Conservation (phyloP, 305 asterid species). For the Euphrasia arctica region DNA sequence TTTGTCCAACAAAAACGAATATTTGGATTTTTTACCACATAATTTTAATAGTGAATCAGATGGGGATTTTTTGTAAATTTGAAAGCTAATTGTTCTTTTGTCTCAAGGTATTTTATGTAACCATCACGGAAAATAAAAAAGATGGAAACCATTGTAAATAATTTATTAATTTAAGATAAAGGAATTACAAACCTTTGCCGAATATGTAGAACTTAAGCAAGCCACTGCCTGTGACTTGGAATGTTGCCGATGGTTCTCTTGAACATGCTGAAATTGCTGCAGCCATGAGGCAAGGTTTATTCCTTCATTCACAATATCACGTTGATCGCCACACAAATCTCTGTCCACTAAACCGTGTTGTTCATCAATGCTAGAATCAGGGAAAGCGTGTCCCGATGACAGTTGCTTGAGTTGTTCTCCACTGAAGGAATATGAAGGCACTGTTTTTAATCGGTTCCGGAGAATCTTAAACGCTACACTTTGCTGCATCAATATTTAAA, state of each 20-base stretch:
- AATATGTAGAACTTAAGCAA: constrained; percentile 45
- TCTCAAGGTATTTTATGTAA: too few relatives aligned
- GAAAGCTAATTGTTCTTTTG: too few relatives aligned
- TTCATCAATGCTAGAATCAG: constrained; percentile 39
- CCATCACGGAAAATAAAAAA: too few relatives aligned
- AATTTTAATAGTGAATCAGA: too few relatives aligned
- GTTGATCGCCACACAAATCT: constrained; percentile 42
- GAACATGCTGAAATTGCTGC: constrained; percentile 75
- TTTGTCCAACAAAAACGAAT: too few relatives aligned
- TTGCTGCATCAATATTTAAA: constrained; percentile 64
- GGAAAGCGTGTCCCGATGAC: constrained; percentile 41
- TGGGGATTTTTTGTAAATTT: too few relatives aligned
- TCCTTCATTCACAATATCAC: constrained; percentile 38
- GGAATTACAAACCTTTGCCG: constrained; percentile 53
- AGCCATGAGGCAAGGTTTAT: constrained; percentile 64
- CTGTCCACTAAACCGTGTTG: constrained; percentile 57
- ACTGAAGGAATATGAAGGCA: constrained; percentile 81
- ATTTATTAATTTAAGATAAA: background rate
- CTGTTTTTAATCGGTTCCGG: constrained; percentile 82
- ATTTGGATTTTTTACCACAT: too few relatives aligned
- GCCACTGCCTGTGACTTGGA: constrained; percentile 48
- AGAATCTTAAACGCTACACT: constrained; percentile 95
- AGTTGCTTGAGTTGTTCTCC: constrained; percentile 50
- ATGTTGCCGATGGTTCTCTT: constrained; percentile 68
- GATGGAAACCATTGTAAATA: too few relatives aligned